Evolutionary conservation across 441 rosid species (phyloP), one percentile per base, ranked within the genome.

Genomic region (Caryocar brasiliense): DNA sequence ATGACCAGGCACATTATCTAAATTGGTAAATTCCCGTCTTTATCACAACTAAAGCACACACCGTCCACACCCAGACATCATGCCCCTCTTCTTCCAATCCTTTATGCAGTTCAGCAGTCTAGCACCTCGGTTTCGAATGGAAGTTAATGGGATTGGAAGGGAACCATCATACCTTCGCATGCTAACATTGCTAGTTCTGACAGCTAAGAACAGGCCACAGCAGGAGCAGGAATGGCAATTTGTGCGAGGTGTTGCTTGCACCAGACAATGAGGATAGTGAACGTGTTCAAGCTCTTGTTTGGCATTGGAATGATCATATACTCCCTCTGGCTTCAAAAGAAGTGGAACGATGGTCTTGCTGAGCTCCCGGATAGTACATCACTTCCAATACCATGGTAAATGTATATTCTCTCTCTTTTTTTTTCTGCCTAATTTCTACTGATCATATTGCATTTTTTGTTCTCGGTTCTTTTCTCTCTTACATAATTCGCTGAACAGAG

Each of bases 321-420:
- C 58, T 61, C 84, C 0, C 77, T 81, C n/a, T 81, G 88, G 82
- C 74, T 81, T 2, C 61, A 69, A 26, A 72, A 63, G 57, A 65
- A 30, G 54, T 81, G 88, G 88, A 51, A 56, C 26, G 29, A 14
- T 0, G 71, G 61, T 6, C 13, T 70, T 11, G 20, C 58, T 26
- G 11, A 64, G 1, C 51, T 81, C 21, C 48, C 66, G 26, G 9
- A 58, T 4, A 2, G n/a, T 8, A 11, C 30, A 1, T 30, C 44
- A 33, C 42, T 59, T 43, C 84, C 80, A 5, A 26, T 0, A 18
- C 87, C 87, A 13, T 75, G 86, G 86, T 76, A 58, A 0, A 3
- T 39, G 5, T 25, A 4, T 32, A 24, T 23, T 9, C 26, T n/a
- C 9, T 17, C 12, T n/a, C 25, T 40, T 13, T 0, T 7, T 18